phyloP scores from a whole-genome alignment of 176 grass and related monocot species.

The Bolboschoenus planiculmis region DNA sequence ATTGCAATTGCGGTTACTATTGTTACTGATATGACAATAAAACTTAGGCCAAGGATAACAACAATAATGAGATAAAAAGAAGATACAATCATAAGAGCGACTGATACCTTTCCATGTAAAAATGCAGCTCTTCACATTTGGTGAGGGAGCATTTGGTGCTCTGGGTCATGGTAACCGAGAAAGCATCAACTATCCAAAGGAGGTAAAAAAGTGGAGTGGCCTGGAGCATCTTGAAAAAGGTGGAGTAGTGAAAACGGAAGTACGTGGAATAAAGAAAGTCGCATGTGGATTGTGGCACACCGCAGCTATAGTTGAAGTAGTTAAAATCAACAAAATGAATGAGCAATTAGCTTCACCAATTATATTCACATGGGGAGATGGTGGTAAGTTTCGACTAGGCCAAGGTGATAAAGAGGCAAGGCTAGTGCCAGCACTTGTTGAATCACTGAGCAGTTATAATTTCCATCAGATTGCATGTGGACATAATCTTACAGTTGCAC shows the following conservation, averaged over 20 bases:
- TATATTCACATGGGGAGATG: conserved; percentile 91
- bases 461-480: conserved; percentile 87
- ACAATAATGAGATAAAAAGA: not conserved
- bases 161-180: conserved; percentile 82
- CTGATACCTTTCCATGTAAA: not conserved
- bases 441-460: conserved; percentile 67
- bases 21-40: not conserved
- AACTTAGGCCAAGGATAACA: not conserved
- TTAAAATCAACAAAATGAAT: conserved; percentile 27
- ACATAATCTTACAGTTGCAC: conserved; percentile 67
- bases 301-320: conserved; percentile 73
- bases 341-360: conserved; percentile 44
- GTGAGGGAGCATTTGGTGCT: conserved; percentile 77
- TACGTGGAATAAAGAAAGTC: conserved; percentile 37
- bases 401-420: conserved; percentile 75
- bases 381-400: conserved; percentile 65
- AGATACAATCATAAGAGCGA: not conserved
- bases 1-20: not conserved
- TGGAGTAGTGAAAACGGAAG: conserved; percentile 3
- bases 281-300: conserved; percentile 91
- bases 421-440: conserved; percentile 59
- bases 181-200: conserved; percentile 53
- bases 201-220: conserved; percentile 55
- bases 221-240: conserved; percentile 25
- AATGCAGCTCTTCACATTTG: conserved; percentile 57